Evolutionary conservation across 2,329 filamentous ascomycete genomes (phyloP), one percentile per base, ranked within the genome.

Genomic region (Nemania abortiva): DNA sequence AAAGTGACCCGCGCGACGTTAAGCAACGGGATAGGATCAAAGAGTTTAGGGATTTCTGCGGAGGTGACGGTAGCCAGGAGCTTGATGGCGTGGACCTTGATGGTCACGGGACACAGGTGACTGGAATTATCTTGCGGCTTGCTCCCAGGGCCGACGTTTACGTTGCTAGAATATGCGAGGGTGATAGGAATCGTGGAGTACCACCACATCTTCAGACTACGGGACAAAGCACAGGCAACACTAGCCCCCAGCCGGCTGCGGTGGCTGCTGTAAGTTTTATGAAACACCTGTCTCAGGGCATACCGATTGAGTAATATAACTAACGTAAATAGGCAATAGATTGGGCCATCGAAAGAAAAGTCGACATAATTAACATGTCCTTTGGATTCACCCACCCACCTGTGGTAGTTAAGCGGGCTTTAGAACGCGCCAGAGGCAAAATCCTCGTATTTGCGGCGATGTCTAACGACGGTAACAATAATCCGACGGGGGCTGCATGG

Each of bases 331-430:
- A 65, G 53, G 62, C 50, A 24, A 56, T 65, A 31, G 20, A 57
- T 15, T 56, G 53, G 62, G 53, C 52, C 9, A 56, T 57, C 15
- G 62, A 65, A 39, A 20, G 34, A 31, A 37, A 37, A 39, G 59
- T 62, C 29, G 42, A 62, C 22, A 53, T 62, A 22, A 62, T 62
- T 24, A 62, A 53, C 22, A 57, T 58, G 37, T 65, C 62, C 4
- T 49, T 56, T 22, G 62, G 62, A 11, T 65, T 57, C 39, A 31
- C 1, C 20, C 34, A n/a, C 9, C 37, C 29, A 15, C 52, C 52
- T 9, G 20, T 37, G 6, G 31, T 37, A 22, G 52, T 55, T 1
- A 55, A 55, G 18, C 27, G 37, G 52, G 52, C 52, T 22, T 31
- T 55, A 13, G 52, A 55, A 10, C 52, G 52, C 6, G 52, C 49